Percentiles rank a stretch among this genome's conserved stretches.
Evolutionary conservation across 2,329 filamentous ascomycete species (phyloP).

Genomic region (Curvularia lunata): DNA sequence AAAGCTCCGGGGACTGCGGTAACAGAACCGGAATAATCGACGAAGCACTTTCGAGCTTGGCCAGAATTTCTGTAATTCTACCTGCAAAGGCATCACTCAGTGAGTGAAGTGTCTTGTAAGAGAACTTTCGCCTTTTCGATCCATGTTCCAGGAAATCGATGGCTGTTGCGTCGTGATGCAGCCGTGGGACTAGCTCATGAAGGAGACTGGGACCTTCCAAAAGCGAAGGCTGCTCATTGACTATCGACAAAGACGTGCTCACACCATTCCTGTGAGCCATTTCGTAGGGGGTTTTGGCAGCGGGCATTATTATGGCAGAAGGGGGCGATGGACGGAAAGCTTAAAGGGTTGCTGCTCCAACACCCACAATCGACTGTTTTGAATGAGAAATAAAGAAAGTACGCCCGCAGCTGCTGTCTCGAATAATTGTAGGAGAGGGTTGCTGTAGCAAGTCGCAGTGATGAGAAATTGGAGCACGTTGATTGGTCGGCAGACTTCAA

Average conservation of each 20-base stretch:
- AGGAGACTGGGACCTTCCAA: constrained; percentile 64
- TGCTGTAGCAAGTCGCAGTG: constrained; percentile 22
- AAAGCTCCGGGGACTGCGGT: constrained; percentile 77
- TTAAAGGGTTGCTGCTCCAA: neutral
- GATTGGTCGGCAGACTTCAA: constrained; percentile 34
- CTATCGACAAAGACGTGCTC: constrained; percentile 46
- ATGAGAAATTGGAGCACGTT: constrained; percentile 45
- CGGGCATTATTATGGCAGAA: constrained; percentile 4
- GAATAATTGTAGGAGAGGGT: constrained; percentile 2
- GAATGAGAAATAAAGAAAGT: constrained; percentile 1
- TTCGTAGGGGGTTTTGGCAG: constrained; percentile 14
- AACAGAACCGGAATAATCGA: constrained; percentile 75
- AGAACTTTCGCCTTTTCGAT: constrained; percentile 56
- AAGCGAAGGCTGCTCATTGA: constrained; percentile 61
- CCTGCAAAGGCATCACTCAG: constrained; percentile 63
- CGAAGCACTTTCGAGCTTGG: constrained; percentile 41
- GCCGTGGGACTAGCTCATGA: constrained; percentile 66
- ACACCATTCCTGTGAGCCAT: constrained; percentile 32
- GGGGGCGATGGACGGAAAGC: neutral
- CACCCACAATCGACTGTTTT: neutral
- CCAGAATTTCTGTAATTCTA: constrained; percentile 26
- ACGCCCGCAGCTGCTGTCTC: constrained; percentile 3
- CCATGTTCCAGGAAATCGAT: constrained; percentile 68
- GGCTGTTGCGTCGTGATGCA: constrained; percentile 53
- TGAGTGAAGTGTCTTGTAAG: constrained; percentile 68